Evolutionary conservation across 805 yeast genomes (phyloP), one percentile per base, ranked within the genome.

Genomic region (Lipomyces spencermartinsiae): DNA sequence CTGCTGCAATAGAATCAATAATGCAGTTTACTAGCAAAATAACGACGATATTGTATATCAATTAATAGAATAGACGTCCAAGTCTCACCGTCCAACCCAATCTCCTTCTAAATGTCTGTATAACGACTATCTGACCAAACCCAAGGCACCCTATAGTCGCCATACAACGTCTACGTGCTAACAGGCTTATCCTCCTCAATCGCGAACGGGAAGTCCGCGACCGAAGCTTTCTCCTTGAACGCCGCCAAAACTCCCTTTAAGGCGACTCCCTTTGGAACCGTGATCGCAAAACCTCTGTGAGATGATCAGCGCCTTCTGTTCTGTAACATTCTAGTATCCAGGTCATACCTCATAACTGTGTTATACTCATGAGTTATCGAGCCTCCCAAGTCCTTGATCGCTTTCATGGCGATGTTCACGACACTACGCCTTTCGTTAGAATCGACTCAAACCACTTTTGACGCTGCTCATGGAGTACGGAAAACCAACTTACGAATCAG

Each of bases 151-250:
- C 8, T 16, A 16, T 8, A 43, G 49, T 8, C 49, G 49, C 22
- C 10, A 43, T 16, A 43, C 22, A 43, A 43, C 3, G 49, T 43
- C 49, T 43, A 39, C 64, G 8, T 63, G 34, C 68, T n/a, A 55
- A 69, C 62, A 4, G 64, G 60, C 64, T 69, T 51, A 58, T 69
- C 72, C 65, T 69, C 72, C 35, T 69, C 72, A 37, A 69, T 49
- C 25, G 58, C 29, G 43, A 69, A 63, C 9, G 72, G 71, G 39
- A 54, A 69, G 14, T 61, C 66, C 14, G 49, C 34, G 22, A 53
- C 16, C 58, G 64, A 25, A 25, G 35, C 25, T 16, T 64, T 55
- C n/a, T 33, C 62, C n/a, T 43, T 25, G 22, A 62, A 29, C 22
- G 61, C 57, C n/a, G 49, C 64, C 25, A 70, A 9, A n/a, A 60